Percentiles rank a stretch among this genome's conserved stretches.
Conservation (phyloP, 306 rosid species). For the Pyrus betulifolia region DNA sequence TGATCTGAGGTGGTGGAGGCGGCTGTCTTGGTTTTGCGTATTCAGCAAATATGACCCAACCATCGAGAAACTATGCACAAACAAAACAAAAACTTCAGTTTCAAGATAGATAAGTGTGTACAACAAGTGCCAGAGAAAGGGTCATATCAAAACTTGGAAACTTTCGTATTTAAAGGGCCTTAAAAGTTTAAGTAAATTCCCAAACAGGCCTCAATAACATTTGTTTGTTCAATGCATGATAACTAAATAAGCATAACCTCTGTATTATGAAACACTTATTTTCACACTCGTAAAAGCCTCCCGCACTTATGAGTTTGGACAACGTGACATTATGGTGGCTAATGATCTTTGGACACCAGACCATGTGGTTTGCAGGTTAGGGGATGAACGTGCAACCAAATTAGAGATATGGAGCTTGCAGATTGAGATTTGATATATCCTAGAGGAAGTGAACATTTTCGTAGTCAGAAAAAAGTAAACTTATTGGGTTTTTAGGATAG, state of each 20-base stretch:
- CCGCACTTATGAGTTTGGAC: background rate
- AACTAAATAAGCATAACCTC: background rate
- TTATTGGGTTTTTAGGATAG: background rate
- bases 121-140: background rate
- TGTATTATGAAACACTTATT: background rate
- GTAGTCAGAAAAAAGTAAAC: background rate
- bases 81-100: constrained; percentile 3
- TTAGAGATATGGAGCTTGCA: background rate
- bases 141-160: no score
- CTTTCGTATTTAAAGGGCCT: background rate
- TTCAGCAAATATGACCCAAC: constrained; percentile 99
- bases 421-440: no score
- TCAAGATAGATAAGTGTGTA: background rate
- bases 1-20: constrained; percentile 26
- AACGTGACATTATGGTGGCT: background rate
- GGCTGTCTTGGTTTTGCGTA: constrained; percentile 84
- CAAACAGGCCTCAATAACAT: background rate
- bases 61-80: constrained; percentile 69
- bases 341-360: background rate
- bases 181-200: background rate
- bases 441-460: background rate
- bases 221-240: background rate
- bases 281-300: background rate
- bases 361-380: background rate
- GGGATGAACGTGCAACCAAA: background rate